Base-by-base conservation (phyloP, 2,329 filamentous ascomycete species). In the Venturia asperata region DNA sequence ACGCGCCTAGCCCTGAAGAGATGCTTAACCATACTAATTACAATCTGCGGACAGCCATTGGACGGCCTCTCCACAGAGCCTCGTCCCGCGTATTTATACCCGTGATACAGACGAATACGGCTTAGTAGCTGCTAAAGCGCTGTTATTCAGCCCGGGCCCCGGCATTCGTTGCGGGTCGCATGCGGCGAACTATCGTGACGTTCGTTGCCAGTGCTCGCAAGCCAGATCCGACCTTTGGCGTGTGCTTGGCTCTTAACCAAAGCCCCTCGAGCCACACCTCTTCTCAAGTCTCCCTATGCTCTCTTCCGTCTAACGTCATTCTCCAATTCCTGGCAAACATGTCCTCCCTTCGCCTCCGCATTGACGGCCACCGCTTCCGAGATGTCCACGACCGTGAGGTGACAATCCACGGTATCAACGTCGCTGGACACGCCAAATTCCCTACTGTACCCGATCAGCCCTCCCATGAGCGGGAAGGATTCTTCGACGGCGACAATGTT, bases 401-500 rank as follows among this genome's bases (percentile, higher is more conserved):
- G 65, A 88, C 91, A 2, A 82, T 99, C 56, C 87, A 94, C 68
- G 94, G 94, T 69, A 96, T 99, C 80, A 99, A 99, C 73, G 85
- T 95, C 68, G 92, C 92, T 45, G 91, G 86, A 68, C 93, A 97
- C 73, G 87, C 90, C 72, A 99, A 99, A 78, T 88, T 91, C 66
- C 94, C 94, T 39, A 91, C 88, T 73, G 82, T 82, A 43, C 94
- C 94, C 19, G 81, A 95, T 68, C 81, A 89, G 64, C 91, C 92
- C 5, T 96, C 94, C 0, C 90, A 97, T 73, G 76, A 90, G 13
- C 75, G 81, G 41, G 83, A 91, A 17, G 80, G 86, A 70, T 99
- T 99, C 82, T 97, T 95, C 76, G 90, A 97, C 67, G 92, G 89
- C 71, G 93, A 99, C 76, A 86, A 87, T 69, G 90, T 97, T 67